phyloP scores from a whole-genome alignment of 2,329 filamentous ascomycete genomes.

The Talaromyces sp. region DNA sequence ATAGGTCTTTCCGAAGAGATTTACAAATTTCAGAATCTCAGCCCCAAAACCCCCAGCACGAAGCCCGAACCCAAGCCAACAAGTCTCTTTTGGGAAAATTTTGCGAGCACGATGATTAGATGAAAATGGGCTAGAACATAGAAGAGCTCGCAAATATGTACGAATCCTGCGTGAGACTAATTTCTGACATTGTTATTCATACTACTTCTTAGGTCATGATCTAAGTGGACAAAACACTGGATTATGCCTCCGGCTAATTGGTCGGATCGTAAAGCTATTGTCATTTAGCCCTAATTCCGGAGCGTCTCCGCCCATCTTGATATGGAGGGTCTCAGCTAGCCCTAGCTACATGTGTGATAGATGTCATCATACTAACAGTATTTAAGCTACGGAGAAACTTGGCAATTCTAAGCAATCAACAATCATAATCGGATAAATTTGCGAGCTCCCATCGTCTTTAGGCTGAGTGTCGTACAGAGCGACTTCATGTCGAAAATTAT shows the following conservation, averaged over 20 bases:
- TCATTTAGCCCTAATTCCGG: neutral
- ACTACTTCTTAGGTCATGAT: too few species aligned
- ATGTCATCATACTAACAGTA: neutral
- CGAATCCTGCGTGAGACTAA: neutral
- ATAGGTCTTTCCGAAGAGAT: too few species aligned
- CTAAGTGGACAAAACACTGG: neutral
- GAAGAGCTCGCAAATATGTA: neutral
- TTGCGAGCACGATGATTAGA: neutral
- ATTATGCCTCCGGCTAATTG: neutral
- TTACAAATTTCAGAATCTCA: neutral
- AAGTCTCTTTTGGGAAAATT: neutral
- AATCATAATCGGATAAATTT: neutral
- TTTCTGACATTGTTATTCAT: neutral
- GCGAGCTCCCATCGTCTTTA: neutral
- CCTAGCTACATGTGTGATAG: neutral
- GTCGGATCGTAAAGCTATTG: neutral
- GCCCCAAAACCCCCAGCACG: neutral
- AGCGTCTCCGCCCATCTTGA: neutral
- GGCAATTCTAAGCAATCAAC: neutral
- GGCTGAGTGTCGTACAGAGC: neutral
- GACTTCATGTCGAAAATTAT: neutral
- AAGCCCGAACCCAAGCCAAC: neutral
- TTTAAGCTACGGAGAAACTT: neutral
- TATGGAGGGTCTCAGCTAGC: neutral
- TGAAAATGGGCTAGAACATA: neutral